These are phyloP conservation scores for Hanseniaspora lindneri DNA, from an alignment of 805 yeast species.

Conservation along the genomic window DNA sequence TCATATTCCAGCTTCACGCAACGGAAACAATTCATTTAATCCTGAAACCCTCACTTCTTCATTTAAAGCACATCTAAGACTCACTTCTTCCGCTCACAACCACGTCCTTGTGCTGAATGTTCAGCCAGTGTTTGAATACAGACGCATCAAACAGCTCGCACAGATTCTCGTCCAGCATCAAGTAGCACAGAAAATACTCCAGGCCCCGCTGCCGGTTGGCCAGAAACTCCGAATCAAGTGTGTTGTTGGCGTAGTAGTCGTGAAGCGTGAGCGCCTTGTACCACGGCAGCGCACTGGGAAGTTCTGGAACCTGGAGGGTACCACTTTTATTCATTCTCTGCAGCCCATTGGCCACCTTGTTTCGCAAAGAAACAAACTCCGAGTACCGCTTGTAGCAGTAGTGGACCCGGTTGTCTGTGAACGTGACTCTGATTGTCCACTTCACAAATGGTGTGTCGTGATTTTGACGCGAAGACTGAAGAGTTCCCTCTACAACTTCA, in stretches of 20 bases:
- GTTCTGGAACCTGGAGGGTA: too few relatives aligned
- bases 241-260: slow-evolving; percentile 22
- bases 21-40: too few relatives aligned
- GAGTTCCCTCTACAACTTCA: slow-evolving; percentile 14
- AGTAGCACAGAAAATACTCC: slow-evolving; percentile 47
- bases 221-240: slow-evolving; percentile 37
- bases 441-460: neutral
- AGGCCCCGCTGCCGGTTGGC: slow-evolving; percentile 45
- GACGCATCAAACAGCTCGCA: slow-evolving; percentile 30
- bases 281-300: slow-evolving; percentile 43
- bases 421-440: slow-evolving; percentile 13
- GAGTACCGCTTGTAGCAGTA: slow-evolving; percentile 16
- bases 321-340: neutral
- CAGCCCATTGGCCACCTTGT: neutral
- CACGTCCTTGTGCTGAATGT: slow-evolving; percentile 28
- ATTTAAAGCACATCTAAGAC: neutral
- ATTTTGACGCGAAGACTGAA: neutral
- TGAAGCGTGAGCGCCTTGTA: slow-evolving; percentile 22
- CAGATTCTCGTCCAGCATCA: slow-evolving; percentile 38
- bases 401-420: neutral
- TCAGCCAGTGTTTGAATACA: slow-evolving; percentile 21
- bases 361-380: slow-evolving; percentile 13
- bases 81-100: slow-evolving; percentile 27
- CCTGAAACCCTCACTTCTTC: too few relatives aligned
- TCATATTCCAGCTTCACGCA: too few relatives aligned